Evolutionary conservation across 495 filamentous ascomycete genomes (phyloP), one percentile per base, ranked within the genome.

Genomic region (Daldinia bambusicola): DNA sequence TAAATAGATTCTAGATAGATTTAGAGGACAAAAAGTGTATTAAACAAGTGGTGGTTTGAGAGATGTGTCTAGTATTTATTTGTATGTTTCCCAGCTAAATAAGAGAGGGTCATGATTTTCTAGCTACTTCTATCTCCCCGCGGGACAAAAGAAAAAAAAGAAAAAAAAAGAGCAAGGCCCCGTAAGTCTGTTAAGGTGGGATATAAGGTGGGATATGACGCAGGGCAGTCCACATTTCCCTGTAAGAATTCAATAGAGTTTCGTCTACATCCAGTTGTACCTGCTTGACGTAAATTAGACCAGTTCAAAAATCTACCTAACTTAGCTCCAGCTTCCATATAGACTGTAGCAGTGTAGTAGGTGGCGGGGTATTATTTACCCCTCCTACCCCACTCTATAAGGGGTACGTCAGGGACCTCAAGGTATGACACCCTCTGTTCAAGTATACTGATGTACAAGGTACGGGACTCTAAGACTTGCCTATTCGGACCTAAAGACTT

Each of bases 131-230:
- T 30, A 71, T 55, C 10, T 48, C 2, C 18, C 37, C 9, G 9
- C 37, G 34, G 7, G 9, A 48, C 18, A 9, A 4, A 22, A 48
- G 20, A 36, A 10, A 36, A 36, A 6, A 43, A 65, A 12, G 50
- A n/a, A n/a, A n/a, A n/a, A n/a, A n/a, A n/a, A n/a, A n/a, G n/a
- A n/a, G n/a, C n/a, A n/a, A n/a, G n/a, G n/a, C n/a, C n/a, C n/a
- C n/a, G n/a, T n/a, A n/a, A n/a, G n/a, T n/a, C n/a, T n/a, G n/a
- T n/a, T n/a, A n/a, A n/a, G n/a, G n/a, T n/a, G n/a, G n/a, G n/a
- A n/a, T n/a, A n/a, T n/a, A n/a, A n/a, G n/a, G n/a, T 16, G 50
- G 50, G 40, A 50, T 64, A 72, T 72, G 69, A 72, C 69, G 69
- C 64, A 67, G 26, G 31, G 14, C 3, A 63, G 62, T 58, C 43